phyloP scores from a whole-genome alignment of 2,329 filamentous ascomycete genomes.

The Neonectria ditissima region DNA sequence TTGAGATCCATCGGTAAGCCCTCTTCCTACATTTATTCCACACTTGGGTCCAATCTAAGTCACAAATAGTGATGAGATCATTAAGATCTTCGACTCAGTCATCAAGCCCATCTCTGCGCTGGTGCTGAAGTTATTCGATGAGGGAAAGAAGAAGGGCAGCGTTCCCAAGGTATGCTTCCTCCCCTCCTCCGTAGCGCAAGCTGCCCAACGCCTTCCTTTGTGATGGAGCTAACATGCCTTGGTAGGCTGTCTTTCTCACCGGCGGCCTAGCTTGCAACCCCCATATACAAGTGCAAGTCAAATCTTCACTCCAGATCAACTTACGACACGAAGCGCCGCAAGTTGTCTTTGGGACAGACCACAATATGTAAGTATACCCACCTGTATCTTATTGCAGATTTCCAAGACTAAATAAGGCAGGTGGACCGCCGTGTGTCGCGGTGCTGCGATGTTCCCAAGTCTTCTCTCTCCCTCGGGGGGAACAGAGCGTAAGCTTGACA shows the following conservation, averaged over 20 bases:
- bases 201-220: background rate
- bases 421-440: background rate
- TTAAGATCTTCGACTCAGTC: background rate
- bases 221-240: background rate
- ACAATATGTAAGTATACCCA: background rate
- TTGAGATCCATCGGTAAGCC: background rate
- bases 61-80: background rate
- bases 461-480: background rate
- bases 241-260: background rate
- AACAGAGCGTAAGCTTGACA: background rate
- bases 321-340: background rate
- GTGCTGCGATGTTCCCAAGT: too few species aligned
- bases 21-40: background rate
- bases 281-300: background rate
- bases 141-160: background rate
- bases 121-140: background rate
- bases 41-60: background rate
- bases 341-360: background rate
- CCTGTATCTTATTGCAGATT: background rate
- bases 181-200: background rate
- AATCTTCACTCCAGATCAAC: background rate
- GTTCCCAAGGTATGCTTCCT: background rate
- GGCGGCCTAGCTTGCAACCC: background rate
- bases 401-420: background rate
- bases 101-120: background rate